Evolutionary conservation across 2,329 filamentous ascomycete genomes (phyloP).

Genomic region (Gaeumannomyces sp.): DNA sequence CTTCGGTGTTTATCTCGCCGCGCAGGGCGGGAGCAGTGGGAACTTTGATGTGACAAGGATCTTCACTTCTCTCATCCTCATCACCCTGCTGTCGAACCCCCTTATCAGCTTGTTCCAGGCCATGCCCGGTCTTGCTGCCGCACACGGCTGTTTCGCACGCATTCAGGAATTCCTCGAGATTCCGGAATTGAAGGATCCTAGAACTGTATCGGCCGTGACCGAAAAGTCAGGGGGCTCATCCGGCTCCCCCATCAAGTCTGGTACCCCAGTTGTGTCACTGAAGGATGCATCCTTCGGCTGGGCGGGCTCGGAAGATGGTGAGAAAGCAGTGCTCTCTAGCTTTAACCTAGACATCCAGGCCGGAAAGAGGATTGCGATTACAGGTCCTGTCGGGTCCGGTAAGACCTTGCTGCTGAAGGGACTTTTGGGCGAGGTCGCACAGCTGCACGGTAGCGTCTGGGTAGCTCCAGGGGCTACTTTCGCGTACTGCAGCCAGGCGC

Average conservation of each 20-base stretch:
- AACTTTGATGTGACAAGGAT: slow-evolving; percentile 21
- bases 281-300: slow-evolving; percentile 29
- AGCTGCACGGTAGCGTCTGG: background rate
- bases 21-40: slow-evolving; percentile 1
- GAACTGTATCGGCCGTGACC: no score
- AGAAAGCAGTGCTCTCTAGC: slow-evolving; percentile 22
- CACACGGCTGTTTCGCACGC: slow-evolving; percentile 26
- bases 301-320: slow-evolving; percentile 16
- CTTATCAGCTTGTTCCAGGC: slow-evolving; percentile 26
- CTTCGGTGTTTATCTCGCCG: slow-evolving; percentile 18
- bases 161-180: slow-evolving; percentile 32
- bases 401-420: slow-evolving; percentile 29
- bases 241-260: background rate
- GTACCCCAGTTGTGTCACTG: slow-evolving; percentile 2
- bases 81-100: slow-evolving; percentile 28
- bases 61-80: slow-evolving; percentile 27
- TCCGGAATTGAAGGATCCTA: background rate
- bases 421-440: background rate
- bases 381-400: slow-evolving; percentile 37
- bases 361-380: slow-evolving; percentile 30
- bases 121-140: slow-evolving; percentile 26
- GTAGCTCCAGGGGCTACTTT: background rate
- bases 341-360: slow-evolving; percentile 27
- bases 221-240: background rate
- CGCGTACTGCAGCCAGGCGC: slow-evolving; percentile 2